These are phyloP conservation scores for Flaveria ramosissima DNA, from an alignment of 129 eudicot species.

Conservation along the genomic window DNA sequence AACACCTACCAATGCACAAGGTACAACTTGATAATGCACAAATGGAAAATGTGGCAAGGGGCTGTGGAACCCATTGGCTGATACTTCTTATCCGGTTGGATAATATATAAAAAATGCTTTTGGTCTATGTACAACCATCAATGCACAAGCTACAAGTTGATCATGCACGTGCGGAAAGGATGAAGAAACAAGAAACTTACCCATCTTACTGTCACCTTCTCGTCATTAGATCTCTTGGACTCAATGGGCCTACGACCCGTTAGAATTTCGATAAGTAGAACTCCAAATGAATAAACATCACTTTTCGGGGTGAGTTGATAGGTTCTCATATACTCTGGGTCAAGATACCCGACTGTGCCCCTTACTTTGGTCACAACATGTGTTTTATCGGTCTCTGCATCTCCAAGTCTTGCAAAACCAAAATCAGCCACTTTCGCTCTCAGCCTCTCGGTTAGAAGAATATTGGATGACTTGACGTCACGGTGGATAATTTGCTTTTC, in stretches of 20 bases:
- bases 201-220: slow-evolving; percentile 87
- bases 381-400: slow-evolving; percentile 58
- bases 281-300: slow-evolving; percentile 92
- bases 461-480: slow-evolving; percentile 93
- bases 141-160: slow-evolving; percentile 13
- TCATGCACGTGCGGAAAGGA: background rate
- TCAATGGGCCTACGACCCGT: slow-evolving; percentile 98
- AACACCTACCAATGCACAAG: too few species aligned
- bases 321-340: slow-evolving; percentile 95
- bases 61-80: too few species aligned
- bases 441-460: slow-evolving; percentile 75
- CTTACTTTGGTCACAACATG: slow-evolving; percentile 80
- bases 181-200: slow-evolving; percentile 45
- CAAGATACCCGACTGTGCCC: slow-evolving; percentile 98
- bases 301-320: slow-evolving; percentile 86
- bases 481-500: slow-evolving; percentile 96
- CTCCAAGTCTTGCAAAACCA: slow-evolving; percentile 89
- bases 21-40: background rate
- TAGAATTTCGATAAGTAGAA: slow-evolving; percentile 71
- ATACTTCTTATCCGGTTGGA: too few species aligned
- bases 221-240: slow-evolving; percentile 57
- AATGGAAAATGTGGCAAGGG: background rate
- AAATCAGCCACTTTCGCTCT: slow-evolving; percentile 94
- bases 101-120: background rate
- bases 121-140: background rate